Conservation (phyloP, 371 early-diverging fungal genomes). For the Dentiscutata heterogama region DNA sequence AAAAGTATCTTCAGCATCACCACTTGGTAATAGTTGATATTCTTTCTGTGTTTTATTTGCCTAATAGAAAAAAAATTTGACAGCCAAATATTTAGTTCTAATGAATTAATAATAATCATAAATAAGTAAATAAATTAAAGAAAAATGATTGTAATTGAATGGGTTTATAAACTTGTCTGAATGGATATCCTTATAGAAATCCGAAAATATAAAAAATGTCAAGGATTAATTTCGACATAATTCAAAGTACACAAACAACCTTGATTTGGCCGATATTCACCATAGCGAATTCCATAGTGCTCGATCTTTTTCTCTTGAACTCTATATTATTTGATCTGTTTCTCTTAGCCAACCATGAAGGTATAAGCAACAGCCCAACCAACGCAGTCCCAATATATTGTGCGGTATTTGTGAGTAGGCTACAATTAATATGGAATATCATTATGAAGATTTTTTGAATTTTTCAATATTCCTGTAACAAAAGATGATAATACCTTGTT, state of each 20-base stretch:
- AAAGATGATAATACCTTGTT: not conserved
- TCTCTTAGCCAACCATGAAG: constrained; percentile 43
- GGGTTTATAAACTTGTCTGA: too few species aligned
- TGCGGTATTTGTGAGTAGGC: constrained; percentile 65
- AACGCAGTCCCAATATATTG: constrained; percentile 68
- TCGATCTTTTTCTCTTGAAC: constrained; percentile 3
- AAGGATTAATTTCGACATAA: not conserved
- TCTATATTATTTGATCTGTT: constrained; percentile 19
- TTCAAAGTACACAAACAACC: not conserved
- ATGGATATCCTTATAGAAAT: too few species aligned
- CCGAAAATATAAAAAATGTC: too few species aligned
- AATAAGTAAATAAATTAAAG: not conserved
- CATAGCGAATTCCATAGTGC: constrained; percentile 34
- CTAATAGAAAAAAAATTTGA: not conserved
- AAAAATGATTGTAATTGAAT: not conserved
- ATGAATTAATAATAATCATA: not conserved
- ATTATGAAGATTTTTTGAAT: not conserved
- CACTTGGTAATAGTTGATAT: constrained; percentile 44
- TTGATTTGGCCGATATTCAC: constrained; percentile 37
- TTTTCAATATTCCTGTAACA: not conserved
- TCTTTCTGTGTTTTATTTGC: constrained; percentile 1
- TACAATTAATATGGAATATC: constrained; percentile 59
- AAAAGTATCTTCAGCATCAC: constrained; percentile 28
- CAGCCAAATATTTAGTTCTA: too few species aligned
- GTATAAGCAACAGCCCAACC: constrained; percentile 67